Evolutionary conservation across 257 asterid genomes (phyloP).

Genomic region (Handroanthus guayacan): DNA sequence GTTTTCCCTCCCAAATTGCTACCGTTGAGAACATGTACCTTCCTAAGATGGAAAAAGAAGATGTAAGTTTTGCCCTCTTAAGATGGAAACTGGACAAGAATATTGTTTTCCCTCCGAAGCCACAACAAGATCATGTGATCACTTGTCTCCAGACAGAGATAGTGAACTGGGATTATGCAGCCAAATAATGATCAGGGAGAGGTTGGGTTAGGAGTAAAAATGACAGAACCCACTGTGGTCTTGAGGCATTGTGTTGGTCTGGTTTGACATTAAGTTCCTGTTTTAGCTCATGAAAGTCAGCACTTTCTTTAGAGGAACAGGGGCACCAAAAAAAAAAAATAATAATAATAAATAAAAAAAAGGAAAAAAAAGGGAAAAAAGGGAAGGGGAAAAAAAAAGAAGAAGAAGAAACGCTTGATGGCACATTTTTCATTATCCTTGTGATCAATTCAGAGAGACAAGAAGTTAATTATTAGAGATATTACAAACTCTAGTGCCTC

Average conservation of each 20-base stretch:
- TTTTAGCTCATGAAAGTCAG: neutral
- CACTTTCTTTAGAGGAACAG: neutral
- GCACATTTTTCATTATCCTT: neutral
- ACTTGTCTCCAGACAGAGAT: neutral
- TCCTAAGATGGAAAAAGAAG: neutral
- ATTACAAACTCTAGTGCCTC: neutral
- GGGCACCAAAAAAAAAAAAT: no score
- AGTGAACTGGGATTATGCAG: neutral
- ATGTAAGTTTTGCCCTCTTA: neutral
- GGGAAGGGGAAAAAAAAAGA: no score
- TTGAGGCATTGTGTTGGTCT: neutral
- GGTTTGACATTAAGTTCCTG: neutral
- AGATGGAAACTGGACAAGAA: neutral
- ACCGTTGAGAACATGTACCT: neutral
- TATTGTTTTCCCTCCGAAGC: neutral
- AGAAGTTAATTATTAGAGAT: neutral
- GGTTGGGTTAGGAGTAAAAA: no score
- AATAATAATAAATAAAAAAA: no score
- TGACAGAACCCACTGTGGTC: neutral
- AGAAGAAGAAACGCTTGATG: neutral
- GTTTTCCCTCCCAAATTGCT: slow-evolving; percentile 9
- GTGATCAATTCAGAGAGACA: neutral
- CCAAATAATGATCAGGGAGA: neutral
- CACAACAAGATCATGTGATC: neutral
- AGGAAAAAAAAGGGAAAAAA: no score